Percentiles rank a stretch among this genome's conserved stretches.
These are phyloP conservation scores for Fusarium gaditjirri DNA, from an alignment of 2,329 filamentous ascomycete genomes.

Conservation along the genomic window DNA sequence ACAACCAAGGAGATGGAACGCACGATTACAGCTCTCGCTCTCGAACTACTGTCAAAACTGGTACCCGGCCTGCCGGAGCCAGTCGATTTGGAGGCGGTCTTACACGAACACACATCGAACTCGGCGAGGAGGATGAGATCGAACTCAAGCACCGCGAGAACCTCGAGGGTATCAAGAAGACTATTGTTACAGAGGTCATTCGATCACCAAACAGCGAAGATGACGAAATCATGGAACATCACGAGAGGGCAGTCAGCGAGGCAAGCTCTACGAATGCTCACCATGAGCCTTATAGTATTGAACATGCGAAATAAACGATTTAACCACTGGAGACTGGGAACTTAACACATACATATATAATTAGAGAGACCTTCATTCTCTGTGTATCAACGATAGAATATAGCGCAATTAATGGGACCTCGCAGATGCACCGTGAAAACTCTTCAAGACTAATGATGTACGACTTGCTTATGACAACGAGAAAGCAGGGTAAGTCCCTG, in stretches of 20 bases:
- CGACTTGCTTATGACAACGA: neutral
- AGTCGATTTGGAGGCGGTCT: conserved; percentile 34
- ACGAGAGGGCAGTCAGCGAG: conserved; percentile 43
- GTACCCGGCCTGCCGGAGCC: conserved; percentile 14
- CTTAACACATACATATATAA: conserved; percentile 28
- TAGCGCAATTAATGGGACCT: conserved; percentile 10
- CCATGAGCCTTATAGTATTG: conserved; percentile 35
- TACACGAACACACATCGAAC: conserved; percentile 42
- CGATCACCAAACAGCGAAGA: conserved; percentile 24
- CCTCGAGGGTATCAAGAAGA: conserved; percentile 40
- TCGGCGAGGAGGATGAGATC: conserved; percentile 42
- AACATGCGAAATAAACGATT: conserved; percentile 29
- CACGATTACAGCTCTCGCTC: conserved; percentile 40
- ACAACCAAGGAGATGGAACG: conserved; percentile 7
- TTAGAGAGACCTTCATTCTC: conserved; percentile 3
- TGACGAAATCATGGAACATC: conserved; percentile 39
- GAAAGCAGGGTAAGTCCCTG: neutral
- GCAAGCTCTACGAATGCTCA: conserved; percentile 39
- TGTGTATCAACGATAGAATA: conserved; percentile 3
- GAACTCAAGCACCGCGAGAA: conserved; percentile 40
- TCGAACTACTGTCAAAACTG: conserved; percentile 23
- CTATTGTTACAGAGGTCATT: conserved; percentile 35
- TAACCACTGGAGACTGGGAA: conserved; percentile 3
- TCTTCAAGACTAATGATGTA: neutral
- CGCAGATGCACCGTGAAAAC: conserved; percentile 12